Conservation (phyloP, 306 rosid species). For the Gastrolobium bilobum region DNA sequence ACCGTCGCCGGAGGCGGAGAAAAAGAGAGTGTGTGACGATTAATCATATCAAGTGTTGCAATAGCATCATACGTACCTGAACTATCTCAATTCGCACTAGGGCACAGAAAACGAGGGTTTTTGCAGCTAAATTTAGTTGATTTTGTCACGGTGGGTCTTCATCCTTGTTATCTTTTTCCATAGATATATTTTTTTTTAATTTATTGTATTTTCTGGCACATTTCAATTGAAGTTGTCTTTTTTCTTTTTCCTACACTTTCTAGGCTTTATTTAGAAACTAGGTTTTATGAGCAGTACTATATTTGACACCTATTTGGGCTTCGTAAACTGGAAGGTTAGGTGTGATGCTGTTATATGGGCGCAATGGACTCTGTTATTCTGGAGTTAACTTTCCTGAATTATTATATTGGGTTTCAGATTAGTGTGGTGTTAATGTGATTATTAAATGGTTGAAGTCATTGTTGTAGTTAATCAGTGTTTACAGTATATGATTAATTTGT, state of each 20-base stretch:
- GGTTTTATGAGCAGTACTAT: not conserved
- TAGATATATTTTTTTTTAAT: not conserved
- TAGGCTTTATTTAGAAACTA: not conserved
- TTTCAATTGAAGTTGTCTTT: not conserved
- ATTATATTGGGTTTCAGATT: not conserved
- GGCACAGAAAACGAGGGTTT: not conserved
- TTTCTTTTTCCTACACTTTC: not conserved
- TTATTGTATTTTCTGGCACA: not conserved
- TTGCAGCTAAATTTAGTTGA: not conserved
- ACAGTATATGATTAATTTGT: not conserved
- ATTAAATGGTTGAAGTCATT: not conserved
- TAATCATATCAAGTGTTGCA: not conserved
- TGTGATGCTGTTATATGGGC: not conserved
- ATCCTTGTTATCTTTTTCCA: not conserved
- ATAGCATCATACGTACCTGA: not conserved
- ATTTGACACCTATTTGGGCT: not conserved
- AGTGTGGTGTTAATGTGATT: not conserved
- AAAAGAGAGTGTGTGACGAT: not conserved
- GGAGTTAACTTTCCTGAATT: not conserved
- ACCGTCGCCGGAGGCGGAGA: not conserved
- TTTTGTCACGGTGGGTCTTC: not conserved
- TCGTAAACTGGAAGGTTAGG: not conserved
- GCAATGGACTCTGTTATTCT: not conserved
- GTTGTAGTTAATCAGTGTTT: not conserved
- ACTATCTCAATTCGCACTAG: not conserved